Base-by-base conservation (phyloP, 371 early-diverging fungal species). In the Mucor plumbeus region DNA sequence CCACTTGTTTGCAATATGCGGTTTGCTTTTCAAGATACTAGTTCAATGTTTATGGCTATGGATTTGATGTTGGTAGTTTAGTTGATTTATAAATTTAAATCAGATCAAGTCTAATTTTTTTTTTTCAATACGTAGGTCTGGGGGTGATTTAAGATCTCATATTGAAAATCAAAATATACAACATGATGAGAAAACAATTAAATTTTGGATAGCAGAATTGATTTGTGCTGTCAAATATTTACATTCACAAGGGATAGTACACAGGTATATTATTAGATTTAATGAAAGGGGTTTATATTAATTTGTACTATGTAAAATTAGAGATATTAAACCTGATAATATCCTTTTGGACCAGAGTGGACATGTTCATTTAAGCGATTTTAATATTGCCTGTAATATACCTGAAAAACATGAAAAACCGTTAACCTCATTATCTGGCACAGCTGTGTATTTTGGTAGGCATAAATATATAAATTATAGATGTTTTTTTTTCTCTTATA, bases 111-210 rank as follows among this genome's bases (percentile, higher is more conserved):
- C 47, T 47, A 47, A 44, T 43, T 1, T 7, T 44, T 1, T 7
- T 44, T 17, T 38, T 9, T 38, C 10, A 44, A 33, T 43, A 33
- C 13, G 44, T 68, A 86, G 87, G 89, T 79, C 87, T 63, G 93
- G 92, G 36, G 93, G 93, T 7, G 94, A 94, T 73, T 69, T 94
- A 56, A 81, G 91, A n/a, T 91, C 87, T 65, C 92, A 92, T 71
- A 63, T 91, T 31, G 81, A 86, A 10, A 47, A 47, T 17, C 19
- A 44, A 8, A 50, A 77, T 85, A 31, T 80, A 36, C 68, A 71
- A 15, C 82, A 90, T 66, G 79, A 83, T 21, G 92, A 93, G 74
- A 82, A 83, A 56, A 80, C 82, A 14, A 81, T 90, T 19, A 74
- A 78, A 33, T 92, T 90, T 72, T 90, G 89, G 83, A 83, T 87